Conservation (phyloP, 345 rosid genomes). For the Euphorbia lathyris region DNA sequence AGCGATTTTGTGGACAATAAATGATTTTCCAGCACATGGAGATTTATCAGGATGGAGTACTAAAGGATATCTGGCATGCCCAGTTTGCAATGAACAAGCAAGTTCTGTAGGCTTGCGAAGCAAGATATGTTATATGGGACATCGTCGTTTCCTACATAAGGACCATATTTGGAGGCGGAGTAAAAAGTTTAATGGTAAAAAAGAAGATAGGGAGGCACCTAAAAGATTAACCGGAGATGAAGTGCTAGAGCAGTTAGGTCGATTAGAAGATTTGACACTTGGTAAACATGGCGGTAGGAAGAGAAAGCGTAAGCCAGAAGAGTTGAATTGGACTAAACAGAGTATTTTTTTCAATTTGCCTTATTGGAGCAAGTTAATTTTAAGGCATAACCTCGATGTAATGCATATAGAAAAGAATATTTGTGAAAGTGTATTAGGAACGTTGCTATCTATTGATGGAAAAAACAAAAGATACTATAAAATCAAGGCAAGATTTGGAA, state of each 20-base stretch:
- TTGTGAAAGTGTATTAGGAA: slow-evolving; percentile 1
- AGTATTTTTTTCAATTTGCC: no score
- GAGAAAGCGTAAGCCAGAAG: no score
- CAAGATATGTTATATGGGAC: no score
- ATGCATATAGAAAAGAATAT: not conserved
- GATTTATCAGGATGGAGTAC: not conserved
- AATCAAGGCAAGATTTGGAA: not conserved
- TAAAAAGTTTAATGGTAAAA: not conserved
- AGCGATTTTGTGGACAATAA: not conserved
- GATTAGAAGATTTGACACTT: not conserved
- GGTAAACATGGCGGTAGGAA: not conserved
- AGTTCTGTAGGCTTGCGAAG: no score
- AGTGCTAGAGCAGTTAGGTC: not conserved
- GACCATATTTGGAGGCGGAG: not conserved
- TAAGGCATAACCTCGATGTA: not conserved
- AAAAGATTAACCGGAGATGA: not conserved
- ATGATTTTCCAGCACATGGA: not conserved
- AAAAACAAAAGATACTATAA: slow-evolving; percentile 2
- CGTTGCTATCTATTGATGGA: not conserved
- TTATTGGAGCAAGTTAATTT: no score
- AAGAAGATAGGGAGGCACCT: not conserved
- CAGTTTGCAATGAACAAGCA: no score
- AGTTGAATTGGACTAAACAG: no score
- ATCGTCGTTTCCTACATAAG: no score
- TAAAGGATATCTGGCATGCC: no score